phyloP scores from a whole-genome alignment of 768 basidiomycete genomes.

The Auriscalpium vulgare region DNA sequence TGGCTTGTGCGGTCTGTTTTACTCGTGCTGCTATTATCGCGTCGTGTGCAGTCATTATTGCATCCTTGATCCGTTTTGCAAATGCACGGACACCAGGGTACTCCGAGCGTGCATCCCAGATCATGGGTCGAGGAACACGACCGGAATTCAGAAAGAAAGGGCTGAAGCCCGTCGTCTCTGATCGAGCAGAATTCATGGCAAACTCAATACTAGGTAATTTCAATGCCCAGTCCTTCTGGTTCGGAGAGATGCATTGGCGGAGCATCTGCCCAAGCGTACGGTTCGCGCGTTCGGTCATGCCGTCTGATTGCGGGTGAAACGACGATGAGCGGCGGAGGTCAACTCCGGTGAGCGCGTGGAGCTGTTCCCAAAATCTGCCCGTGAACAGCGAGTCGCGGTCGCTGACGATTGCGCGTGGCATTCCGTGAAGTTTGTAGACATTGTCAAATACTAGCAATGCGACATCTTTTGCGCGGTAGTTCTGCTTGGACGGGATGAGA shows the following conservation, averaged over 20 bases:
- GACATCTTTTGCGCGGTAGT: slow-evolving; percentile 25
- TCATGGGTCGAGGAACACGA: slow-evolving; percentile 22
- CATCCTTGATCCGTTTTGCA: slow-evolving; percentile 19
- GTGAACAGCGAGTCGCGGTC: slow-evolving; percentile 37
- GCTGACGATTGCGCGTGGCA: slow-evolving; percentile 30
- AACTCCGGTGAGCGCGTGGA: slow-evolving; percentile 23
- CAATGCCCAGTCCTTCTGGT: slow-evolving; percentile 27
- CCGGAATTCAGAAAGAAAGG: slow-evolving; percentile 31
- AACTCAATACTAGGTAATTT: slow-evolving; percentile 15
- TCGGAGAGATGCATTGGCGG: slow-evolving; percentile 16
- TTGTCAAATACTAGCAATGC: slow-evolving; percentile 28
- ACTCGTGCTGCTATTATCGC: slow-evolving; percentile 27
- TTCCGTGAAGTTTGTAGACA: slow-evolving; percentile 30
- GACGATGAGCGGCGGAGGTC: slow-evolving; percentile 29
- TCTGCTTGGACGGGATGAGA: slow-evolving; percentile 22
- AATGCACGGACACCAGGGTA: slow-evolving; percentile 25
- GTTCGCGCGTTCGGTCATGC: slow-evolving; percentile 29
- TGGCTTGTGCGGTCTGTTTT: slow-evolving; percentile 24
- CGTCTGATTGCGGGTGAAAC: slow-evolving; percentile 37
- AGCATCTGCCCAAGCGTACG: slow-evolving; percentile 26
- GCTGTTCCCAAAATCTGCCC: slow-evolving; percentile 30
- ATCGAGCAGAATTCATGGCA: slow-evolving; percentile 22
- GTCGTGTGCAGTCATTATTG: slow-evolving; percentile 25
- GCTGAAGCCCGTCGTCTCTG: slow-evolving; percentile 26
- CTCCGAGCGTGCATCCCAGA: slow-evolving; percentile 18